Evolutionary conservation across 2,329 filamentous ascomycete genomes (phyloP).

Genomic region (Fusarium praegraminearum): DNA sequence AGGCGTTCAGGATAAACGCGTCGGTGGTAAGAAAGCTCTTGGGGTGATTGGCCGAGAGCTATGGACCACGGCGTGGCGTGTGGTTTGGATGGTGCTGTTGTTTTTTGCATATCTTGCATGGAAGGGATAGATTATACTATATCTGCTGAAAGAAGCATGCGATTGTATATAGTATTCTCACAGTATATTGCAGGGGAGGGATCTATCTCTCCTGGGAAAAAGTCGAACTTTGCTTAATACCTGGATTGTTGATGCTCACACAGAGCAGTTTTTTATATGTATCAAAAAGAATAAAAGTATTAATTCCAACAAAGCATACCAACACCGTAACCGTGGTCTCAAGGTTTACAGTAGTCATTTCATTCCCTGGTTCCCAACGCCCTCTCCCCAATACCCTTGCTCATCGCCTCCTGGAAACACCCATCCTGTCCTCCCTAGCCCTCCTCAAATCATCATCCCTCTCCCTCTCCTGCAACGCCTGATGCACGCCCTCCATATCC

Average conservation of each 20-base stretch:
- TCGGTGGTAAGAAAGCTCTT: constrained; percentile 52
- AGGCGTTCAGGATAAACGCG: constrained; percentile 43
- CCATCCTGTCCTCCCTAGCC: constrained; percentile 56
- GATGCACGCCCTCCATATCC: constrained; percentile 49
- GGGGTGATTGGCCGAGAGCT: constrained; percentile 69
- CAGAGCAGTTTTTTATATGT: constrained; percentile 36
- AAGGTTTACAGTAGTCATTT: background rate
- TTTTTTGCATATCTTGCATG: constrained; percentile 76
- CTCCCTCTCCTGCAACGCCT: constrained; percentile 43
- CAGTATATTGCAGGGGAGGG: background rate
- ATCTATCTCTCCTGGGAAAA: constrained; percentile 7
- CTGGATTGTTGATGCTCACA: constrained; percentile 18
- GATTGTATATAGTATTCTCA: constrained; percentile 23
- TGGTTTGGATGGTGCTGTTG: constrained; percentile 70
- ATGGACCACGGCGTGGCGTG: constrained; percentile 69
- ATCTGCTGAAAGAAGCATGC: background rate
- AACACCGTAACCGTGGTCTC: background rate
- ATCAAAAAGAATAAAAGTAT: constrained; percentile 27
- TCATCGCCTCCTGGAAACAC: constrained; percentile 47
- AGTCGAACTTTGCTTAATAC: constrained; percentile 17
- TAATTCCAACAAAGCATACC: background rate
- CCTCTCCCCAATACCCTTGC: background rate
- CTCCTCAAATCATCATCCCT: constrained; percentile 48
- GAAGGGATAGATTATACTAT: constrained; percentile 60
- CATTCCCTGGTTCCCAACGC: too few species aligned